Base-by-base conservation (phyloP, 2,329 filamentous ascomycete genomes). In the Aaosphaeria pasadenensis region DNA sequence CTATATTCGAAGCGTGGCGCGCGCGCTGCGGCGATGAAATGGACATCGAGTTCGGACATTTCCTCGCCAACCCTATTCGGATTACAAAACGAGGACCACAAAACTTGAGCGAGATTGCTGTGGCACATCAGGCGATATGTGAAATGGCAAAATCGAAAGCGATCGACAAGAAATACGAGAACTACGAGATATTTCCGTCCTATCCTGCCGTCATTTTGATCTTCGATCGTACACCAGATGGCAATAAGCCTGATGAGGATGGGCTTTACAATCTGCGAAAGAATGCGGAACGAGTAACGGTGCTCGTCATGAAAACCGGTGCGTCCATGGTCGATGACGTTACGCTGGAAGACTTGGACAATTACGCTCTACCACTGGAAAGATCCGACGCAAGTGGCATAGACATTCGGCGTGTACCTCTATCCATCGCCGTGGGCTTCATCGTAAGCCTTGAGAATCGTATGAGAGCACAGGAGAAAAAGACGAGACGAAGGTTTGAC, bases 11-110 rank as follows among this genome's bases (percentile, higher is more conserved):
- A 42, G 44, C 24, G 35, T 46, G 44, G 44, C 44, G 44, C 30
- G 41, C 41, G 29, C 41, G 17, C 6, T 43, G 11, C 31, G 13
- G 39, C 11, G 44, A 40, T 30, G 13, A 39, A 6, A 11, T 42
- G 30, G 31, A 46, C 29, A 45, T 42, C 31, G 44, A 46, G 24
- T 46, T 46, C 30, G 44, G 44, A 30, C 44, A 46, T 46, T 46
- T 46, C 31, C 36, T 46, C 11, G 39, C 44, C 7, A 46, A 30
- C 13, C 44, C 44, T 7, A 29, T 42, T 35, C 24, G 39, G 30
- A 42, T 46, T 29, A 42, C 44, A 31, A 43, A 43, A 43, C 41
- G 24, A 3, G 41, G 41, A 29, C 41, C 41, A 43, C 2, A 31
- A 29, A 43, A 24, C 41, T 24, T 43, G 41, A 17, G 30, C 30